These are phyloP conservation scores for Saccharomycopsis fermentans DNA, from an alignment of 805 yeast species.

Conservation along the genomic window DNA sequence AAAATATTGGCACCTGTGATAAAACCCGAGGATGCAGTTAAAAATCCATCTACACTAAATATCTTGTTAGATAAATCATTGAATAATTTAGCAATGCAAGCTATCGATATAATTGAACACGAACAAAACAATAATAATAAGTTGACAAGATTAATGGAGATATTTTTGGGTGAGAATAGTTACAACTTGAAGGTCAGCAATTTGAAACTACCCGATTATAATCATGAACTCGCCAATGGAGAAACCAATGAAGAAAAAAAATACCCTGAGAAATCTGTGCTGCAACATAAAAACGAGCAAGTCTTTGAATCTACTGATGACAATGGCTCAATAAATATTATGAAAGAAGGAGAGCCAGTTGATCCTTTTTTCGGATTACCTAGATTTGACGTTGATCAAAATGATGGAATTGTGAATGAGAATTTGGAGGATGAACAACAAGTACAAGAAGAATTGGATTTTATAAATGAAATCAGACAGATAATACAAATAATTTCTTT, in stretches of 20 bases:
- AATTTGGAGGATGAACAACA: not conserved
- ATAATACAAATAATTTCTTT: slow-evolving; percentile 71
- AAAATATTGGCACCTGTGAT: slow-evolving; percentile 66
- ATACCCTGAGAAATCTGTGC: slow-evolving; percentile 3
- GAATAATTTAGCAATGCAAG: slow-evolving; percentile 53
- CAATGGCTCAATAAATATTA: slow-evolving; percentile 16
- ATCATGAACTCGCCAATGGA: slow-evolving; percentile 40
- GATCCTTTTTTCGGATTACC: slow-evolving; percentile 68
- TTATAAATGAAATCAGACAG: slow-evolving; percentile 63
- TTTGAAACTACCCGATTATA: slow-evolving; percentile 57
- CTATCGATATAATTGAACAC: slow-evolving; percentile 66
- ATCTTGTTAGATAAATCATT: slow-evolving; percentile 54
- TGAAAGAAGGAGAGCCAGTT: slow-evolving; percentile 22
- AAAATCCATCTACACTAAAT: slow-evolving; percentile 56
- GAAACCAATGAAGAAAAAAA: slow-evolving; percentile 12
- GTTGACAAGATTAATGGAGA: slow-evolving; percentile 60
- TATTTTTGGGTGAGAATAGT: slow-evolving; percentile 83
- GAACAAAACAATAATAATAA: slow-evolving; percentile 74
- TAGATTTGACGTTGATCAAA: slow-evolving; percentile 33
- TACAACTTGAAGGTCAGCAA: slow-evolving; percentile 51
- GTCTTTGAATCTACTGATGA: slow-evolving; percentile 15
- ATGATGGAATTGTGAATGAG: slow-evolving; percentile 32
- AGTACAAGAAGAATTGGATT: slow-evolving; percentile 29
- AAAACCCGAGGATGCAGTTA: slow-evolving; percentile 69
- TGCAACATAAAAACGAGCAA: slow-evolving; percentile 12